phyloP scores from a whole-genome alignment of 345 rosid species.

The Pistacia integerrima region DNA sequence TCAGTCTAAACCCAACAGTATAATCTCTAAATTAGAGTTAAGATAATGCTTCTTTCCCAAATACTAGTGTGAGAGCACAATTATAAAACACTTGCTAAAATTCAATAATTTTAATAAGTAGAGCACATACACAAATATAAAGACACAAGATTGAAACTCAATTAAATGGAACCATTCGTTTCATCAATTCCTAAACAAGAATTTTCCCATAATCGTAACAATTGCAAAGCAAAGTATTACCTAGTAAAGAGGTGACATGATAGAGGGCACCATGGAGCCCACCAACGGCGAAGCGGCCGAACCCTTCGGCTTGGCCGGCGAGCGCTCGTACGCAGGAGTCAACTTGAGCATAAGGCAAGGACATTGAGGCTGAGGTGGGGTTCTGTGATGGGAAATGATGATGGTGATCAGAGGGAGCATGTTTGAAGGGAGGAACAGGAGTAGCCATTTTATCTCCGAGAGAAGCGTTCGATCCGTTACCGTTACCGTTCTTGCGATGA shows the following conservation, averaged over 20 bases:
- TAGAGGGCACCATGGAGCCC: constrained; percentile 75
- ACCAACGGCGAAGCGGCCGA: constrained; percentile 79
- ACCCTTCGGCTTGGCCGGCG: constrained; percentile 88
- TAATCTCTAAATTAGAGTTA: neutral
- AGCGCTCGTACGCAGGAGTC: constrained; percentile 78
- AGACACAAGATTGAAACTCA: neutral
- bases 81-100: neutral
- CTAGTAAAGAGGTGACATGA: constrained; percentile 69
- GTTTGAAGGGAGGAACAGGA: constrained; percentile 18
- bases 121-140: neutral
- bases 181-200: neutral
- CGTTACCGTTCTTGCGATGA: constrained; percentile 39
- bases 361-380: constrained; percentile 19
- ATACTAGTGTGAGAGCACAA: neutral
- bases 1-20: neutral
- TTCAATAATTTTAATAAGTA: neutral
- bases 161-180: neutral
- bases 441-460: constrained; percentile 15
- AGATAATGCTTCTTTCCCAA: neutral
- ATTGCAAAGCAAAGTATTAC: constrained; percentile 28
- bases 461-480: constrained; percentile 20
- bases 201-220: neutral
- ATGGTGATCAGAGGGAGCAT: constrained; percentile 15
- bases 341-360: constrained; percentile 63
- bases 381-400: constrained; percentile 10